Percentiles rank a stretch among this genome's conserved stretches.
Evolutionary conservation across 2,329 filamentous ascomycete genomes (phyloP).

Genomic region (Exserohilum turcica): DNA sequence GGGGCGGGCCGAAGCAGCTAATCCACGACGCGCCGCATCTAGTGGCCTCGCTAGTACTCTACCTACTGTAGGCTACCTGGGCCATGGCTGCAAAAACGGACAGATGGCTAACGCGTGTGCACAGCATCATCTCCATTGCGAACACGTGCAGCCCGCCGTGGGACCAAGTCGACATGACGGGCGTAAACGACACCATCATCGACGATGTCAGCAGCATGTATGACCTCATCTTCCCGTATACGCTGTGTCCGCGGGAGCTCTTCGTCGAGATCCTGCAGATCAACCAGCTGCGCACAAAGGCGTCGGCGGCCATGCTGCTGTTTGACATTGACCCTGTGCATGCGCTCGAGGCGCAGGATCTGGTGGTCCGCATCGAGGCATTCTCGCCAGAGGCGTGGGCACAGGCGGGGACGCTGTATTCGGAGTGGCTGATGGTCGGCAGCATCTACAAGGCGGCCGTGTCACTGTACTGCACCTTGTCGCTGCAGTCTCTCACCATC

Average conservation of each 20-base stretch:
- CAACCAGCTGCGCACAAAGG: constrained; percentile 28
- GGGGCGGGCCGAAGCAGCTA: constrained; percentile 32
- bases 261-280: constrained; percentile 34
- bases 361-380: constrained; percentile 26
- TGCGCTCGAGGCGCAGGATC: constrained; percentile 24
- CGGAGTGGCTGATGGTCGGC: constrained; percentile 33
- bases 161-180: constrained; percentile 33
- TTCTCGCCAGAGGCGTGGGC: constrained; percentile 37
- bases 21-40: constrained; percentile 25
- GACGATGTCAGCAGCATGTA: constrained; percentile 28
- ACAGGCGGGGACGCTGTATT: constrained; percentile 24
- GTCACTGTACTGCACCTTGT: constrained; percentile 37
- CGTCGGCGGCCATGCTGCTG: constrained; percentile 8
- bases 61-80: constrained; percentile 28
- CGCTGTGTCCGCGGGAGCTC: constrained; percentile 31
- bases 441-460: constrained; percentile 31
- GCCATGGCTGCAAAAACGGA: no score
- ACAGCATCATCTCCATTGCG: constrained; percentile 30
- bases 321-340: constrained; percentile 15
- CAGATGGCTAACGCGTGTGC: constrained; percentile 1
- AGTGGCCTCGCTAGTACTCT: constrained; percentile 27
- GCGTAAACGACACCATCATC: constrained; percentile 15
- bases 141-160: constrained; percentile 35
- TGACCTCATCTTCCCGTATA: constrained; percentile 35
- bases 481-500: constrained; percentile 29